Conservation (phyloP, 257 asterid species). For the Solanum appendiculatum region DNA sequence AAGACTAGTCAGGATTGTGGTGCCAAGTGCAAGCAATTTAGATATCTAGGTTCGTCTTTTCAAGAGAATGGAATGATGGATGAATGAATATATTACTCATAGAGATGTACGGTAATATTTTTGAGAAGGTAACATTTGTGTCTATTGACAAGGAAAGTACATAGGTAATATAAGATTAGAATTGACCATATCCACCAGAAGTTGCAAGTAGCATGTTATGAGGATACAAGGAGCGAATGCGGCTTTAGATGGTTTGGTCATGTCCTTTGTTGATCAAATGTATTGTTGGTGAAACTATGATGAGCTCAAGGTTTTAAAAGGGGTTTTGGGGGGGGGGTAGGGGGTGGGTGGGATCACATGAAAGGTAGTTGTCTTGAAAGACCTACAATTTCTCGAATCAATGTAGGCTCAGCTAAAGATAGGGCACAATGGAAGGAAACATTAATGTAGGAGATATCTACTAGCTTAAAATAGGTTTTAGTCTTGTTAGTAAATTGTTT, state of each 20-base stretch:
- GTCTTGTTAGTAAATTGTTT: neutral
- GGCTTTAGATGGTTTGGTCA: neutral
- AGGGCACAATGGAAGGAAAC: neutral
- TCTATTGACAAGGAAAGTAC: neutral
- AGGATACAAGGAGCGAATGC: neutral
- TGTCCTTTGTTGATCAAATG: neutral
- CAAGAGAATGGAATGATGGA: neutral
- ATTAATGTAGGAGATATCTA: neutral
- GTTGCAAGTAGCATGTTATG: neutral
- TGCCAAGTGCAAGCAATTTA: neutral
- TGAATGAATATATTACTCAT: neutral
- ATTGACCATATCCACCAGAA: neutral
- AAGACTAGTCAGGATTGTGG: neutral
- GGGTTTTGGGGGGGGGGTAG: neutral
- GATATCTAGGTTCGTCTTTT: neutral
- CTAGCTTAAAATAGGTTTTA: neutral
- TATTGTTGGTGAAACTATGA: neutral
- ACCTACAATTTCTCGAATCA: neutral
- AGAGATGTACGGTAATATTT: neutral
- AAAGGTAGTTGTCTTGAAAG: neutral
- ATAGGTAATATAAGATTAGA: neutral
- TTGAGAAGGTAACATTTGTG: neutral
- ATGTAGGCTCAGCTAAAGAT: neutral
- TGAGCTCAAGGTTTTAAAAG: neutral
- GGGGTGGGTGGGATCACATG: neutral